Conservation (phyloP, 345 rosid genomes). For the Murraya koenigii region DNA sequence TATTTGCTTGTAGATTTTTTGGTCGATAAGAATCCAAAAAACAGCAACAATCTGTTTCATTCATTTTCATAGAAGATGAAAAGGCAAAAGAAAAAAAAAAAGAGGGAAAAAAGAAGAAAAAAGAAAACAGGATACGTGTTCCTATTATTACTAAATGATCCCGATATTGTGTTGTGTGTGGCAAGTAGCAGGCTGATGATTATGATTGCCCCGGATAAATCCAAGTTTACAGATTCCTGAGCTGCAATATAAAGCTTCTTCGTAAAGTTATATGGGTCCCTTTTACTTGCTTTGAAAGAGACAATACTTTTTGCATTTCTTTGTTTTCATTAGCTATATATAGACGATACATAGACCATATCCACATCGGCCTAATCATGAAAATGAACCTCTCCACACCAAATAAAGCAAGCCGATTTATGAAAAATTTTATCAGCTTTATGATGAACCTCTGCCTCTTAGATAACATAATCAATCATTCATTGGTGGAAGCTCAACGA, state of each 20-base stretch:
- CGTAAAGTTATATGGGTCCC: not conserved
- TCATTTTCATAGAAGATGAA: not conserved
- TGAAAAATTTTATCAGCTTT: not conserved
- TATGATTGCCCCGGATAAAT: not conserved
- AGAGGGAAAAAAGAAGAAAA: not conserved
- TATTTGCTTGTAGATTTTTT: not conserved
- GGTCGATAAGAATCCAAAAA: not conserved
- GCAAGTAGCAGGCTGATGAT: not conserved
- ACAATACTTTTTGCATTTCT: not conserved
- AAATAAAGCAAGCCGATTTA: not conserved
- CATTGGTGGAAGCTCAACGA: not conserved
- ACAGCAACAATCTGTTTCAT: not conserved
- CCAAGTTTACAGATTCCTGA: not conserved
- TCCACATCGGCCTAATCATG: not conserved
- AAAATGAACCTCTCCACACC: not conserved
- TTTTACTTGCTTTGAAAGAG: not conserved
- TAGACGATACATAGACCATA: not conserved
- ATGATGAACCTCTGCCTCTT: not conserved
- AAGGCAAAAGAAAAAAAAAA: too few relatives aligned
- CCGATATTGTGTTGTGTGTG: not conserved
- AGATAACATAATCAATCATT: not conserved
- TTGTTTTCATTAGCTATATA: not conserved
- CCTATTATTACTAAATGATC: not conserved
- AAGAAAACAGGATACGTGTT: not conserved
- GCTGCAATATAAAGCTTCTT: not conserved